Base-by-base conservation (phyloP, 2,329 filamentous ascomycete species). In the Parastagonospora nodorum region DNA sequence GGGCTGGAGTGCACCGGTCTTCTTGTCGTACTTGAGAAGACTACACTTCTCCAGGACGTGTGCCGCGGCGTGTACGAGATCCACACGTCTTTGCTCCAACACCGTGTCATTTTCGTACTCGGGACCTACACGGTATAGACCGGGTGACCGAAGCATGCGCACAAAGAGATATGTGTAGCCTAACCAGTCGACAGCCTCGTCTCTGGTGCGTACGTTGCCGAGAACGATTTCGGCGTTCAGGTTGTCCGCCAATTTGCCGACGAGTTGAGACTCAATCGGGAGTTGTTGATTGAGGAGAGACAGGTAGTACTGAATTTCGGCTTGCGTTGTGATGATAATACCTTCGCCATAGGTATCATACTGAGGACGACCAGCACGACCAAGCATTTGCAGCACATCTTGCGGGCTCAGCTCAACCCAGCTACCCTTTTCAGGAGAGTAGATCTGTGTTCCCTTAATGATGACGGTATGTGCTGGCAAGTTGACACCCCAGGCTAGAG, bases 401-500 rank as follows among this genome's bases (percentile, higher is more conserved):
- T 99, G 94, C 10, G 94, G 94, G 68, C 92, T 97, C 46, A 99
- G 77, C 72, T 99, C 95, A 15, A 99, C 92, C 93, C 94, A 99
- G 74, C 90, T 94, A 78, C 94, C 94, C 78, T 97, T 97, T 72
- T 99, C 94, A 0, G 94, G 94, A 0, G 94, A 97, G 77, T 32
- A 99, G 15, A 99, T 88, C 69, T 96, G 92, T 1, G 94, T 99
- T 48, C 94, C 94, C 77, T 99, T 99, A 80, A 99, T 99, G 69
- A 99, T 93, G 67, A 99, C 94, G 1, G 94, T 97, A 69, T 99
- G 94, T 2, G 94, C 94, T 4, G 94, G 94, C 69, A 99, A 78
- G 75, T 99, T 99, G 70, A 99, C 94, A 85, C 94, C 94, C 94
- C 94, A 99, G 19, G 94, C 94, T 45, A 99, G 81, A n/a, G 94